phyloP scores from a whole-genome alignment of 2,329 filamentous ascomycete genomes.

The Penicillium sumatraense region DNA sequence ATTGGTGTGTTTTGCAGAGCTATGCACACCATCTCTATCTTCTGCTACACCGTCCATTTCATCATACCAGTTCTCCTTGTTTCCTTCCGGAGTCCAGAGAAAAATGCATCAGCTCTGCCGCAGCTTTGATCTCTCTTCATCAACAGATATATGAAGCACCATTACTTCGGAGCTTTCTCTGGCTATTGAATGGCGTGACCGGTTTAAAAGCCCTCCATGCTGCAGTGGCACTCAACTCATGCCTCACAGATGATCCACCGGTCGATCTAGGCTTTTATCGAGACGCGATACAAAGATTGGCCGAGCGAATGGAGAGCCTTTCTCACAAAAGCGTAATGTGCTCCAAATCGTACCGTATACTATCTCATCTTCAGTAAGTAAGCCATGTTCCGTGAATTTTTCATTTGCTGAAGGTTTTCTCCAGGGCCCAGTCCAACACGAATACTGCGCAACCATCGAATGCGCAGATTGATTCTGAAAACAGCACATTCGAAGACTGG shows the following conservation, averaged over 20 bases:
- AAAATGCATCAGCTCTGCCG: conserved; percentile 26
- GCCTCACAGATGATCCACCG: conserved; percentile 11
- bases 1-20: conserved; percentile 35
- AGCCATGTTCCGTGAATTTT: neutral
- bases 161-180: conserved; percentile 26
- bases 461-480: neutral
- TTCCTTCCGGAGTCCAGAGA: conserved; percentile 15
- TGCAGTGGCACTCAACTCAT: conserved; percentile 28
- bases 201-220: conserved; percentile 34
- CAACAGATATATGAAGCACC: conserved; percentile 24
- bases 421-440: neutral
- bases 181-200: conserved; percentile 32
- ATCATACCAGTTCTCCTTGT: conserved; percentile 3
- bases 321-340: neutral
- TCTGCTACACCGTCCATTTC: conserved; percentile 33
- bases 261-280: neutral
- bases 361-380: neutral
- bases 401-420: neutral
- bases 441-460: neutral
- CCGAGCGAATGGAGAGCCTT: neutral
- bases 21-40: conserved; percentile 37
- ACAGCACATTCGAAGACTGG: neutral
- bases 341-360: neutral
- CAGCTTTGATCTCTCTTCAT: conserved; percentile 28
- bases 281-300: neutral